Base-by-base conservation (phyloP, 2,329 filamentous ascomycete species). In the Penicillium sp. region DNA sequence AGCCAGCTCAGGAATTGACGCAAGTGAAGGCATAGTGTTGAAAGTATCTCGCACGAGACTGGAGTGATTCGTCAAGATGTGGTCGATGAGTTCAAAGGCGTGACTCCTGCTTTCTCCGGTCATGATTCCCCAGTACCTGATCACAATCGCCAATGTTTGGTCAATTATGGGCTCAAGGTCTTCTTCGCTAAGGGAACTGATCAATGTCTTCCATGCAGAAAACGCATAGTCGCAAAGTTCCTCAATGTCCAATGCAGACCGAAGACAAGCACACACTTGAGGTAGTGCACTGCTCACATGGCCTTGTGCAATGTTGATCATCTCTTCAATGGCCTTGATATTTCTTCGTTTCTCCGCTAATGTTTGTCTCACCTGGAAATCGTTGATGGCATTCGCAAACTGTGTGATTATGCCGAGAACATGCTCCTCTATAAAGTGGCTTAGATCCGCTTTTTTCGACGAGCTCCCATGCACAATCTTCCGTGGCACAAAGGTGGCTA, bases 111-210 rank as follows among this genome's bases (percentile, higher is more conserved):
- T 87, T 3, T 78, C 70, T 4, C 81, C 76, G 21, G 86, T 85
- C 52, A 97, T 86, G 2, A 65, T 73, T 4, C 70, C 61, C 94
- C 94, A 99, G 66, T 94, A 88, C 62, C 88, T 86, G 22, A 89
- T 86, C 46, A 97, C 86, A 39, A 96, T 85, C 49, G 92, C 92
- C 62, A 97, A 91, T 0, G 92, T 96, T 54, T 93, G 92, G 68
- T 96, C 92, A 8, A 97, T 78, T 36, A 97, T 81, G 24, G 85
- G 81, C 60, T 89, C 87, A 5, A 96, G 81, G 66, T 97, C 92
- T 22, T 92, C 88, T 53, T 87, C 86, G 9, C 88, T 87, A 45
- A 97, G 81, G 48, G 87, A 84, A 27, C 77, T 83, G 16, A 97
- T 82, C 75, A 99, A 86, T 8, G 86, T 82, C 24, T 85, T 82